These are phyloP conservation scores for Cladobotryum mycophilum DNA, from an alignment of 2,329 filamentous ascomycete species.

Conservation along the genomic window DNA sequence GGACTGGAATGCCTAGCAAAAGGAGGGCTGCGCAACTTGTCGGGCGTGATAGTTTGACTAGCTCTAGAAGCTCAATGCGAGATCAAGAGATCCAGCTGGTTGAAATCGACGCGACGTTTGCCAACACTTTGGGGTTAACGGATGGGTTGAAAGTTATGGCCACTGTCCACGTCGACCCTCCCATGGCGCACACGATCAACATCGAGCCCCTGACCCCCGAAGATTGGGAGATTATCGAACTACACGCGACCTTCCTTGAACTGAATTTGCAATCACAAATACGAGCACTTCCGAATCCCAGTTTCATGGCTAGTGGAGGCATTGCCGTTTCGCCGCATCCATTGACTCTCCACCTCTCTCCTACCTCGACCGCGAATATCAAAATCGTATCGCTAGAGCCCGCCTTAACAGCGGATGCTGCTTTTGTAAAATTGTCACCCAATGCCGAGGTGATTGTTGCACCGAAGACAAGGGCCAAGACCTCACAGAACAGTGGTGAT, in stretches of 20 bases:
- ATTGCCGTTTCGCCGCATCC: conserved; percentile 60
- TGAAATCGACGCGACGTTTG: conserved; percentile 84
- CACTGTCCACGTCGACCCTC: conserved; percentile 79
- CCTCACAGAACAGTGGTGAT: conserved; percentile 60
- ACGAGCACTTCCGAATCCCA: conserved; percentile 83
- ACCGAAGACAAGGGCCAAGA: conserved; percentile 76
- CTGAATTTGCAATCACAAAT: conserved; percentile 91
- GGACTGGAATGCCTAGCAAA: conserved; percentile 97
- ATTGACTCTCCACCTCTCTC: conserved; percentile 85
- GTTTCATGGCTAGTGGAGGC: conserved; percentile 48
- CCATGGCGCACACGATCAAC: conserved; percentile 86
- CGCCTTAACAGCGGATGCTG: conserved; percentile 55
- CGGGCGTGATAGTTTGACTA: conserved; percentile 64
- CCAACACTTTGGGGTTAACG: conserved; percentile 64
- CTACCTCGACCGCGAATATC: conserved; percentile 91
- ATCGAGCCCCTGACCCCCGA: conserved; percentile 93
- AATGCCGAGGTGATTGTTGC: conserved; percentile 97
- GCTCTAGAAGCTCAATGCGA: conserved; percentile 49
- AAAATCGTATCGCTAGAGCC: conserved; percentile 79
- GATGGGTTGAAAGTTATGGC: conserved; percentile 74
- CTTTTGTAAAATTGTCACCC: conserved; percentile 87
- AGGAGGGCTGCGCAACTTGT: conserved; percentile 68
- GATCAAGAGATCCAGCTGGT: conserved; percentile 74
- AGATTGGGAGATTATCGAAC: conserved; percentile 98
- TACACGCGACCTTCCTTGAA: conserved; percentile 93